phyloP scores from a whole-genome alignment of 139 green algal genomes.

The Picochlorum sp. region DNA sequence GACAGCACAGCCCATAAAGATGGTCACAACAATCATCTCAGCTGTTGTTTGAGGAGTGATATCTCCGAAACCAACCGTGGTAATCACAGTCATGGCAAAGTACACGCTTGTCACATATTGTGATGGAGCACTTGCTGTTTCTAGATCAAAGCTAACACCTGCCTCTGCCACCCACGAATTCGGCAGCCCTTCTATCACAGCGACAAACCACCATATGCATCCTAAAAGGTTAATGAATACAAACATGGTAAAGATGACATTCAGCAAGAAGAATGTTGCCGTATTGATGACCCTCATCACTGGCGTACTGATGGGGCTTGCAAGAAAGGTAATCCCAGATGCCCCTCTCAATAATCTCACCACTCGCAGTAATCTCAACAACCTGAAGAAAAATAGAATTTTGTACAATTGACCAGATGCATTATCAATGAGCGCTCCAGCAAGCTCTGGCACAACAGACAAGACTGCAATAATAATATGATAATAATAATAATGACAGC shows the following conservation, averaged over 20 bases:
- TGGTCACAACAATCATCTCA: slow-evolving; percentile 1
- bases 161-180: slow-evolving; percentile 8
- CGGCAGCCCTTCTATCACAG: not conserved
- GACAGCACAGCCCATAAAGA: slow-evolving; percentile 3
- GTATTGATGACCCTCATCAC: not conserved
- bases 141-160: not conserved
- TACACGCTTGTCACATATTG: slow-evolving; percentile 7
- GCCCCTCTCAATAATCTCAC: slow-evolving; percentile 1
- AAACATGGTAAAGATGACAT: not conserved
- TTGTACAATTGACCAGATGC: slow-evolving; percentile 1
- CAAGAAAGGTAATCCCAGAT: not conserved
- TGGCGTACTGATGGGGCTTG: not conserved
- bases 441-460: slow-evolving; percentile 8
- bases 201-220: slow-evolving; percentile 13
- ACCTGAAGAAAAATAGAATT: slow-evolving; percentile 3
- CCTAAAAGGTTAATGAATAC: slow-evolving; percentile 8
- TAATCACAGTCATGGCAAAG: slow-evolving; percentile 8
- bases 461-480: not conserved
- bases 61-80: slow-evolving; percentile 21
- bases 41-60: slow-evolving; percentile 2
- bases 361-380: slow-evolving; percentile 8
- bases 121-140: not conserved
- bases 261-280: slow-evolving; percentile 5
- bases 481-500: not conserved
- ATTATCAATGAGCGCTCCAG: not conserved